Evolutionary conservation across 768 basidiomycete genomes (phyloP).

Genomic region (Pleurotus sapidus): DNA sequence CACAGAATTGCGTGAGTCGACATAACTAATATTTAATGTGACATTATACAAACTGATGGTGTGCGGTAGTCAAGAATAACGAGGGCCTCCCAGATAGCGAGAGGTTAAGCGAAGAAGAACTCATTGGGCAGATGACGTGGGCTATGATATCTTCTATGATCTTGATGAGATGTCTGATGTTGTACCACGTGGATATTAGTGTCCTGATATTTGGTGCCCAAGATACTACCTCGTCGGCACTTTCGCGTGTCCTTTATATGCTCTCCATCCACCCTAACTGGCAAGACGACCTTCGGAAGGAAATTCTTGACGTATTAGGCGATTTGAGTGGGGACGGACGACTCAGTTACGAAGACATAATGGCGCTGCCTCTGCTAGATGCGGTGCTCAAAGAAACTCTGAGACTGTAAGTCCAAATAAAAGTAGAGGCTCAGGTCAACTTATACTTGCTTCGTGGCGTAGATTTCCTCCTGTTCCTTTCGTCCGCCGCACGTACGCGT

Average conservation of each 20-base stretch:
- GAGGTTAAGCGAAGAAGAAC: constrained; percentile 38
- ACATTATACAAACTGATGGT: background rate
- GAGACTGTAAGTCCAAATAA: constrained; percentile 28
- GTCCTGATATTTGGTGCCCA: constrained; percentile 50
- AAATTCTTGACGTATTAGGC: constrained; percentile 26
- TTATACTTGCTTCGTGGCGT: background rate
- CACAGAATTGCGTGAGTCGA: constrained; percentile 40
- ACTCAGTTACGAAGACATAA: constrained; percentile 34
- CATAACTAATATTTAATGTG: background rate
- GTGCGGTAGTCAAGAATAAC: constrained; percentile 33
- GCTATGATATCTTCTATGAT: constrained; percentile 10
- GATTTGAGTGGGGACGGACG: constrained; percentile 13
- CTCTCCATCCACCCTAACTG: constrained; percentile 33
- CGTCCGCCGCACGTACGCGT: constrained; percentile 39
- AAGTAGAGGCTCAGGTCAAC: background rate
- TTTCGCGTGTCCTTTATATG: constrained; percentile 39
- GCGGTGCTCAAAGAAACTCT: constrained; percentile 47
- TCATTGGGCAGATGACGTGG: constrained; percentile 50
- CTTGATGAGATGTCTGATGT: background rate
- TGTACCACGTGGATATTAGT: constrained; percentile 15
- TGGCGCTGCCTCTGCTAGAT: constrained; percentile 37
- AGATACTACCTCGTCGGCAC: constrained; percentile 44
- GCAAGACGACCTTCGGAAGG: constrained; percentile 35
- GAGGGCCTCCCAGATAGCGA: constrained; percentile 28
- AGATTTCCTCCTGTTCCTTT: constrained; percentile 47